A percentile compares a stretch with the other conserved stretches of the same genome.
These are phyloP conservation scores for Debaryomyces psychrophilus DNA, from an alignment of 1,139 yeast genomes.

Conservation along the genomic window DNA sequence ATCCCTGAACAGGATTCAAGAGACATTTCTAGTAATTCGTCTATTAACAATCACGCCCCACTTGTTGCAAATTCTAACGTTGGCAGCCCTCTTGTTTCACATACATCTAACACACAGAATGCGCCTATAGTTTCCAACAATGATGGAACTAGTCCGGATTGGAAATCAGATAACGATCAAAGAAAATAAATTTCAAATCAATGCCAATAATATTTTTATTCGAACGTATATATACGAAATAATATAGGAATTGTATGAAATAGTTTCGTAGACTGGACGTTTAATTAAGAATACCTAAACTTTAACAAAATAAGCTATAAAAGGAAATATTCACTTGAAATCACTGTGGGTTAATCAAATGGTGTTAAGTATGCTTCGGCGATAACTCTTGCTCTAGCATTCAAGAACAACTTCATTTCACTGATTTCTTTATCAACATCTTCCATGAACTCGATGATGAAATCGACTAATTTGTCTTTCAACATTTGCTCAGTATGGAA, in stretches of 20 bases:
- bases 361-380: constrained; percentile 92
- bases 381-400: constrained; percentile 96
- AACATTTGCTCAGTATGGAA: constrained; percentile 95
- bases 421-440: constrained; percentile 98
- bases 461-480: constrained; percentile 93
- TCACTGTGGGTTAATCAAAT: constrained; percentile 49
- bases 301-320: constrained; percentile 2
- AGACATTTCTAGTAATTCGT: constrained; percentile 1
- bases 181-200: neutral
- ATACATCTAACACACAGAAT: neutral
- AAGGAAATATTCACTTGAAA: neutral
- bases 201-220: too few relatives aligned
- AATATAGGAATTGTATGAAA: neutral
- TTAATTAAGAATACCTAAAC: neutral
- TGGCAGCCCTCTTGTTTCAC: neutral
- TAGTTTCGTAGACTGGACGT: neutral
- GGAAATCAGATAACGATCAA: neutral
- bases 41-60: neutral
- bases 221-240: neutral
- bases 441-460: constrained; percentile 97
- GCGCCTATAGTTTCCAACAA: neutral
- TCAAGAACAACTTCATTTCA: constrained; percentile 95
- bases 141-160: neutral
- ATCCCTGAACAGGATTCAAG: neutral
- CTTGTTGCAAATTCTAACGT: neutral